Conservation (phyloP, 2,329 filamentous ascomycete genomes). For the Scopulariopsis brevicaulis region DNA sequence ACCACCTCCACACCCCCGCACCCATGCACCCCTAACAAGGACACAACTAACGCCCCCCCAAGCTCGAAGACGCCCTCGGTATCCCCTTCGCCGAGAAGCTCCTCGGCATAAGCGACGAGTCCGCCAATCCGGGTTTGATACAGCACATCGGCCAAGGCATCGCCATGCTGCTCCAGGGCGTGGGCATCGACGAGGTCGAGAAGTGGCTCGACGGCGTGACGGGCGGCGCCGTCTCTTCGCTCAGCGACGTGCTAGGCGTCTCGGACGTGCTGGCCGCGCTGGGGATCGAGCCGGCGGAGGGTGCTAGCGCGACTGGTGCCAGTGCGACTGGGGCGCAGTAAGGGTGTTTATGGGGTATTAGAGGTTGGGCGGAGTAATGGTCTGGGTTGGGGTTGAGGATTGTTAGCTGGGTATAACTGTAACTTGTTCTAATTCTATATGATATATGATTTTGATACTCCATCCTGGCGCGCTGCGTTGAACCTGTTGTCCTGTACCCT, state of each 20-base stretch:
- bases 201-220: constrained; percentile 5
- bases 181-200: constrained; percentile 4
- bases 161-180: constrained; percentile 4
- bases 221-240: constrained; percentile 4
- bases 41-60: neutral
- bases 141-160: constrained; percentile 6
- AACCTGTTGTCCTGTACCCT: too few species aligned
- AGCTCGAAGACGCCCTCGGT: constrained; percentile 8
- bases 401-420: neutral
- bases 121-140: constrained; percentile 4
- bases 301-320: too few species aligned
- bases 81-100: constrained; percentile 7
- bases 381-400: neutral
- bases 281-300: neutral
- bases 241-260: constrained; percentile 5
- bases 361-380: too few species aligned
- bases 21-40: neutral
- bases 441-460: too few species aligned
- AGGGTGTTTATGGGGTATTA: too few species aligned
- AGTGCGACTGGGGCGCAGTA: too few species aligned
- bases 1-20: neutral
- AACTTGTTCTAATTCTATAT: too few species aligned
- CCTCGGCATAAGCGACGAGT: constrained; percentile 5
- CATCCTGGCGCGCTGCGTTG: too few species aligned
- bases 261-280: constrained; percentile 6